Percentiles rank a stretch among this genome's conserved stretches.
phyloP scores from a whole-genome alignment of 2,329 filamentous ascomycete genomes.

The Fusarium staphyleae region DNA sequence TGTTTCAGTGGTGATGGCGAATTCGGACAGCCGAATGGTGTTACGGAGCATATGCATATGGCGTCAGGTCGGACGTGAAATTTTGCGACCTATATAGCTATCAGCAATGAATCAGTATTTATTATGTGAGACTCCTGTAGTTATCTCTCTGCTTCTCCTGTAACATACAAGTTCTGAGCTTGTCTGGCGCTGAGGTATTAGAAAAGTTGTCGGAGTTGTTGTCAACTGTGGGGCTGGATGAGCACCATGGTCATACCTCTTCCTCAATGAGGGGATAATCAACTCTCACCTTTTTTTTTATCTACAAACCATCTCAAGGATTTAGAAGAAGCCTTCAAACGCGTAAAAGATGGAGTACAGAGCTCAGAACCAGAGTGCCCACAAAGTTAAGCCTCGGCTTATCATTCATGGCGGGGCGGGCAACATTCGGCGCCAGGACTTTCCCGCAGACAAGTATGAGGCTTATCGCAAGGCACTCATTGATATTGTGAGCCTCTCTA shows the following conservation, averaged over 20 bases:
- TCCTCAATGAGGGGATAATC: slow-evolving; percentile 9
- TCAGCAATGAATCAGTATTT: neutral
- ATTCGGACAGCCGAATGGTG: slow-evolving; percentile 10
- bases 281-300: neutral
- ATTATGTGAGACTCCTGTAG: too few species aligned
- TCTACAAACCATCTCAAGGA: neutral
- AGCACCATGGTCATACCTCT: neutral
- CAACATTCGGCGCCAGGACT: slow-evolving; percentile 67
- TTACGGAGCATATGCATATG: neutral
- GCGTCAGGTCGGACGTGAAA: neutral
- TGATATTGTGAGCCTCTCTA: slow-evolving; percentile 58
- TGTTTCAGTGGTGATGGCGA: neutral
- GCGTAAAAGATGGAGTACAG: slow-evolving; percentile 53
- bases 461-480: slow-evolving; percentile 68
- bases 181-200: too few species aligned
- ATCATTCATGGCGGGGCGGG: slow-evolving; percentile 79
- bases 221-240: slow-evolving; percentile 16
- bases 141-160: too few species aligned
- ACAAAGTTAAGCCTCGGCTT: slow-evolving; percentile 59
- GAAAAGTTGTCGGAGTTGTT: slow-evolving; percentile 2
- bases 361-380: slow-evolving; percentile 9
- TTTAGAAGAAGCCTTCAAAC: neutral
- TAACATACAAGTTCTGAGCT: too few species aligned
- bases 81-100: neutral
- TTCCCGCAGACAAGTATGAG: slow-evolving; percentile 64